Conservation (phyloP, 495 filamentous ascomycete species). For the Aspergillus egyptiacus region DNA sequence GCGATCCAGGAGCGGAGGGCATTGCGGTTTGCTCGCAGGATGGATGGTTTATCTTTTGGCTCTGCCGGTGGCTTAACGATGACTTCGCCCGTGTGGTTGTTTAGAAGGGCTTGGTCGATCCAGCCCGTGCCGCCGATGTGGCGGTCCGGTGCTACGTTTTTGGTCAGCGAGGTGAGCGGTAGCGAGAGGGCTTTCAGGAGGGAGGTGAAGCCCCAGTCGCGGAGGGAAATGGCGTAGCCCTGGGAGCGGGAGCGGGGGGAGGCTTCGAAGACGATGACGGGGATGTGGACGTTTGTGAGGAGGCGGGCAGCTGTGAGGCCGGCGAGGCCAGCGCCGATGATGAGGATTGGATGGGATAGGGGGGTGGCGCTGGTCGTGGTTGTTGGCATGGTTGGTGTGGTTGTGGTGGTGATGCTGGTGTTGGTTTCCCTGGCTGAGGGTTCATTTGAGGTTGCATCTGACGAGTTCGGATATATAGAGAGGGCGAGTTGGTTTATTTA, state of each 20-base stretch:
- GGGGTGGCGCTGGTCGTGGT: not conserved
- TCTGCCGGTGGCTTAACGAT: not conserved
- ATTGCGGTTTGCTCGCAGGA: conserved; percentile 14
- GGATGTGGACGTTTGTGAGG: conserved; percentile 12
- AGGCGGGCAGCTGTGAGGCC: conserved; percentile 45
- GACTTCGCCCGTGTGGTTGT: not conserved
- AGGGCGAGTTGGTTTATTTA: not conserved
- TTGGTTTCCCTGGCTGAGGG: not conserved
- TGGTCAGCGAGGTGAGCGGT: conserved; percentile 1
- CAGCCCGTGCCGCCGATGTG: conserved; percentile 13
- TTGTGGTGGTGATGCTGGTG: not conserved
- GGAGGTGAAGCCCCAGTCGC: conserved; percentile 12
- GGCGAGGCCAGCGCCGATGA: conserved; percentile 47
- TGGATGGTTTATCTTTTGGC: not conserved
- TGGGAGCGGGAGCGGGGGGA: conserved; percentile 9
- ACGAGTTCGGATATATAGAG: not conserved
- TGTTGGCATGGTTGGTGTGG: not conserved
- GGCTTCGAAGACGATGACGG: conserved; percentile 15
- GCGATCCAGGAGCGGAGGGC: conserved; percentile 10
- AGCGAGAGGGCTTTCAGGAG: conserved; percentile 8
- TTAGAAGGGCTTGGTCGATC: conserved; percentile 3
- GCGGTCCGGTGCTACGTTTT: conserved; percentile 10
- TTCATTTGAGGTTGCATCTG: not conserved
- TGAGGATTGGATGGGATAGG: conserved; percentile 46
- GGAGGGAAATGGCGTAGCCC: conserved; percentile 14